Evolutionary conservation across 306 rosid species (phyloP), one percentile per base, ranked within the genome.

Genomic region (Arachis stenosperma): DNA sequence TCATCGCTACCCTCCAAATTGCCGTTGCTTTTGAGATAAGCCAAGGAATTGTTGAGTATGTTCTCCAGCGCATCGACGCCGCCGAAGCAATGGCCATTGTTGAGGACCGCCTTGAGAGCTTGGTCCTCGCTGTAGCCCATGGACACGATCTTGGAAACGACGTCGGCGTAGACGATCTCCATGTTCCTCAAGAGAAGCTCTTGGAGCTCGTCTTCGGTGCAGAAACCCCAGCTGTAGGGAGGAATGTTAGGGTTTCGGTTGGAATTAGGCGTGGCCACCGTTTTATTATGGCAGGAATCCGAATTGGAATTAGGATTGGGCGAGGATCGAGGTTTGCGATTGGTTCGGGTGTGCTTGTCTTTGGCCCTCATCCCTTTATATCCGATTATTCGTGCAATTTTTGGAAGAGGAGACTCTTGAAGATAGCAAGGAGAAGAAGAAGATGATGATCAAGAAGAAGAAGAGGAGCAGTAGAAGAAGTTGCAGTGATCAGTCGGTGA

Each of bases 61-160:
- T 91, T 87, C 9, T 90, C 79, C 40, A 88, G 46, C 64, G 83
- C 90, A 84, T 87, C 96, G 88, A 79, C 82, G 3, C 82, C 84
- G 0, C 92, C 96, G 66, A 84, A 83, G 69, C 96, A 89, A 68
- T 87, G 88, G 41, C 92, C 97, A 57, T 80, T 82, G 5, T 78
- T 63, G 77, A 91, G 77, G 9, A 91, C 63, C 2, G 96, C 87
- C 27, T 85, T 84, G 1, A 87, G 14, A 6, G 87, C 91, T 12
- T 75, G 7, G 7, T 84, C 90, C 81, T 91, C 91, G 11, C 75
- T 83, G 40, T 89, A 83, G 6, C 90, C 92, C 86, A 83, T 67
- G 0, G 80, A 77, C 55, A 86, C 85, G 60, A 91, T 89, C 84
- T 85, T 89, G 6, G 90, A 73, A 7, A 91, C 52, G 37, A 87